Percentiles rank a stretch among this genome's conserved stretches.
Conservation (phyloP, 805 yeast genomes). For the Kodamaea hsintzibuensis region DNA sequence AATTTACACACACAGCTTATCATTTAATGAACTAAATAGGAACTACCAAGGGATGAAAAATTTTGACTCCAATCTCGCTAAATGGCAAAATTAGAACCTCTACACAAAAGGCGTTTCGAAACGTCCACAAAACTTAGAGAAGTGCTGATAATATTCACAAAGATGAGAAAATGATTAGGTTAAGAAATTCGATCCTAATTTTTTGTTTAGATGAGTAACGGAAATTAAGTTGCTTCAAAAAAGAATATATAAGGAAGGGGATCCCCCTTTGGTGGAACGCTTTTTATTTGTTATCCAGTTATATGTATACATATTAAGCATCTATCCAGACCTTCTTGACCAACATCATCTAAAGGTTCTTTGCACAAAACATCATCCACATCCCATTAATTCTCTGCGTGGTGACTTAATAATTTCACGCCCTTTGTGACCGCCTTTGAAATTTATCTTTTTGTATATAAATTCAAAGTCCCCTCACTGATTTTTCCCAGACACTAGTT, state of each 20-base stretch:
- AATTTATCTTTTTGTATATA: not conserved
- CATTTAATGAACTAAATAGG: not conserved
- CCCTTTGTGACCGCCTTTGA: not conserved
- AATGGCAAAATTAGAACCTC: not conserved
- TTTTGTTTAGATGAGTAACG: not conserved
- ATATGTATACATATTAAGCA: not conserved
- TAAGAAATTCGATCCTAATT: not conserved
- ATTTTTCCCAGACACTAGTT: not conserved
- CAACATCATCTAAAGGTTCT: not conserved
- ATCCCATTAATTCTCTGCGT: not conserved
- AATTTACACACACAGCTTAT: not conserved
- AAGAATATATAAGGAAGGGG: not conserved
- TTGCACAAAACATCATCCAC: not conserved
- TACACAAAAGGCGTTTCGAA: not conserved
- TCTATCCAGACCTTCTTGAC: not conserved
- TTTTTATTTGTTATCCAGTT: too few species aligned
- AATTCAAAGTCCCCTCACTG: not conserved
- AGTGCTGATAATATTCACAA: not conserved
- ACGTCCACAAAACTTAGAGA: not conserved
- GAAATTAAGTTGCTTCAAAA: not conserved
- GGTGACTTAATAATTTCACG: not conserved
- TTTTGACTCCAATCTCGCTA: not conserved
- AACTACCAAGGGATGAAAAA: constrained; percentile 2
- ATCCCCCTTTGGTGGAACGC: not conserved
- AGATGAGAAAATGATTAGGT: not conserved